Evolutionary conservation across 208 protist genomes (phyloP).

Genomic region (Leishmania mexicana): DNA sequence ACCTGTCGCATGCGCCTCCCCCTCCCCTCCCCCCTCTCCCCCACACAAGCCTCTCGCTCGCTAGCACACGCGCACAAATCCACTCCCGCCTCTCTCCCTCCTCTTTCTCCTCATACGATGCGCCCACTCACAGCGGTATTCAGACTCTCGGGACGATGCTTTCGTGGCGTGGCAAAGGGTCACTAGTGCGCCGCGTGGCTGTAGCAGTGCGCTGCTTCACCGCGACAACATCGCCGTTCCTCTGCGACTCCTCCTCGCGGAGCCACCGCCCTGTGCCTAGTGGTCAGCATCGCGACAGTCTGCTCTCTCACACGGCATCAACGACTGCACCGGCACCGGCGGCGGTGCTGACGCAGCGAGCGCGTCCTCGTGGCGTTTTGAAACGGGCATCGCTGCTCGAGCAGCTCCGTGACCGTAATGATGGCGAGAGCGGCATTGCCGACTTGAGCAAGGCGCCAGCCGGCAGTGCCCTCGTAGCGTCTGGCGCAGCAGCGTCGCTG

Average conservation of each 20-base stretch:
- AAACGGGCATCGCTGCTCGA: conserved; percentile 20
- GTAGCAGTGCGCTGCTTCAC: not conserved
- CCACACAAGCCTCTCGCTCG: not conserved
- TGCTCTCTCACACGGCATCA: not conserved
- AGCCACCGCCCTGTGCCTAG: not conserved
- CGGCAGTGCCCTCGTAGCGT: not conserved
- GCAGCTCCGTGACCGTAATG: conserved; percentile 9
- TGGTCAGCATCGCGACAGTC: not conserved
- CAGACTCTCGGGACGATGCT: not conserved
- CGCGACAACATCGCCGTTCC: not conserved
- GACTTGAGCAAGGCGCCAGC: not conserved
- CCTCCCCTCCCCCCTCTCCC: not conserved
- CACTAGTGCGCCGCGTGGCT: not conserved
- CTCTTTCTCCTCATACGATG: not conserved
- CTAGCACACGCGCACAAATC: not conserved
- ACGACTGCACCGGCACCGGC: not conserved
- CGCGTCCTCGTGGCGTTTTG: not conserved
- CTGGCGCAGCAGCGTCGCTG: not conserved
- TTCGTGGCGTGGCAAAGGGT: not conserved
- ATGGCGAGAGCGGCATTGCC: not conserved
- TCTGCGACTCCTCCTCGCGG: not conserved
- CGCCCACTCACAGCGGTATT: not conserved
- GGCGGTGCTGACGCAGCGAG: not conserved
- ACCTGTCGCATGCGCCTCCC: not conserved
- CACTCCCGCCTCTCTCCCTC: not conserved